Percentiles rank a stretch among this genome's conserved stretches.
Evolutionary conservation across 2,329 filamentous ascomycete genomes (phyloP).

Genomic region (Fonsecaea erecta): DNA sequence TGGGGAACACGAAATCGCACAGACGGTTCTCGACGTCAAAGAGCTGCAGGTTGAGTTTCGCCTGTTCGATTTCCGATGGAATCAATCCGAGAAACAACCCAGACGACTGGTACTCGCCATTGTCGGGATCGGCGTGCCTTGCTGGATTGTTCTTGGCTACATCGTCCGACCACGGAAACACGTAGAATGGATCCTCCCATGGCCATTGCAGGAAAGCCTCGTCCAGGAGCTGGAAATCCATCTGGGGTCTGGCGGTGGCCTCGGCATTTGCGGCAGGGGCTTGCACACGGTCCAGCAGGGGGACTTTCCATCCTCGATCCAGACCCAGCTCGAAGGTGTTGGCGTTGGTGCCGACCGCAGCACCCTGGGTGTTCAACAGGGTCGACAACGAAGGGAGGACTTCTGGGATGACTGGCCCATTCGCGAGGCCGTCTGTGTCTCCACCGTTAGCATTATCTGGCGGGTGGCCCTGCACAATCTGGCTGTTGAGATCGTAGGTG

Average conservation of each 20-base stretch:
- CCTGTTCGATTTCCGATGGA: constrained; percentile 3
- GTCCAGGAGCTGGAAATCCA: constrained; percentile 11
- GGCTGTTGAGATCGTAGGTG: not conserved
- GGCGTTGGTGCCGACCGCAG: not conserved
- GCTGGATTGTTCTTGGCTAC: not conserved
- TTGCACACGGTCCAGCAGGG: not conserved
- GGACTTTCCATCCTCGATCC: not conserved
- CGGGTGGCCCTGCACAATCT: not conserved
- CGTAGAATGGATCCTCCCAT: constrained; percentile 9
- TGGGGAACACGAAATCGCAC: constrained; percentile 5
- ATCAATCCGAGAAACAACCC: constrained; percentile 4
- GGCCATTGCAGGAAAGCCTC: constrained; percentile 6
- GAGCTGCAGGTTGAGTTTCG: constrained; percentile 9
- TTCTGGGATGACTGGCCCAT: not conserved
- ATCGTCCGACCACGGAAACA: constrained; percentile 5
- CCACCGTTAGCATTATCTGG: not conserved
- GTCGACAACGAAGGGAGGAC: not conserved
- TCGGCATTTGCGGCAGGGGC: not conserved
- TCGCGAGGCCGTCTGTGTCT: not conserved
- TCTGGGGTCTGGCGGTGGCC: not conserved
- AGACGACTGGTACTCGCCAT: constrained; percentile 7
- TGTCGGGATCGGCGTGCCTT: not conserved
- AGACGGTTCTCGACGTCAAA: constrained; percentile 14
- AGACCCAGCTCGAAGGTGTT: not conserved
- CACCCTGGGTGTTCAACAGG: not conserved